Conservation (phyloP, 495 filamentous ascomycete genomes). For the Aspergillus bertholletiae region DNA sequence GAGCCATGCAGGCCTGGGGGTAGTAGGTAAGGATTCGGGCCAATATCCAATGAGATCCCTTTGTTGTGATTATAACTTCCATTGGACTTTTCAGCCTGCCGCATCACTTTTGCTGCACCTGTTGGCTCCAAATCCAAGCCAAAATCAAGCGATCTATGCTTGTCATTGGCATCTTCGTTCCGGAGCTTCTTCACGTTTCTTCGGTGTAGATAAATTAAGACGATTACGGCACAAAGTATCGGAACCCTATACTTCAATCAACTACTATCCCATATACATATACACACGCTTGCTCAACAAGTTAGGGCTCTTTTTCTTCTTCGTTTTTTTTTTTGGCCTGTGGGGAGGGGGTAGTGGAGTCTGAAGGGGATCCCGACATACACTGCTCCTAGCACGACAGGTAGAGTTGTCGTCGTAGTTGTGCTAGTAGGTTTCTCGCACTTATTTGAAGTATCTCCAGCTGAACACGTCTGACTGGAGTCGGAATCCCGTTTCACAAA, state of each 20-base stretch:
- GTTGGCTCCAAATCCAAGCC: slow-evolving; percentile 59
- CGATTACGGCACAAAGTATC: slow-evolving; percentile 59
- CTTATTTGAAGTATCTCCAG: slow-evolving; percentile 9
- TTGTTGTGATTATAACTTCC: slow-evolving; percentile 48
- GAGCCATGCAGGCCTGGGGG: slow-evolving; percentile 76
- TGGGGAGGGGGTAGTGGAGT: not conserved
- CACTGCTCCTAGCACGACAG: slow-evolving; percentile 79
- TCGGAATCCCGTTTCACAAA: slow-evolving; percentile 27
- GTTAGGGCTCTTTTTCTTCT: not conserved
- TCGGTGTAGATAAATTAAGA: slow-evolving; percentile 74
- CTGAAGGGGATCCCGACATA: slow-evolving; percentile 47
- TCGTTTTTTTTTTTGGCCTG: not conserved
- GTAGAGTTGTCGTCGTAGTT: slow-evolving; percentile 58
- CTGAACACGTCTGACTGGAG: slow-evolving; percentile 9
- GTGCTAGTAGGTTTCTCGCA: slow-evolving; percentile 47
- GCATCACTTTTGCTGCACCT: slow-evolving; percentile 36
- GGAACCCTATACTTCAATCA: slow-evolving; percentile 63
- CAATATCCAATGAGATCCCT: slow-evolving; percentile 79
- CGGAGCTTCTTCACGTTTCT: slow-evolving; percentile 68
- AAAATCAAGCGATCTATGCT: slow-evolving; percentile 92
- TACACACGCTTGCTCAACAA: not conserved
- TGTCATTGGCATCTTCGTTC: slow-evolving; percentile 79
- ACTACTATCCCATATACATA: slow-evolving; percentile 1
- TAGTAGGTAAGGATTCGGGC: slow-evolving; percentile 73
- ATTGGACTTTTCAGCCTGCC: slow-evolving; percentile 46